A percentile compares a stretch with the other conserved stretches of the same genome.
Conservation (phyloP, 768 basidiomycete species). For the Suillus weaverae region DNA sequence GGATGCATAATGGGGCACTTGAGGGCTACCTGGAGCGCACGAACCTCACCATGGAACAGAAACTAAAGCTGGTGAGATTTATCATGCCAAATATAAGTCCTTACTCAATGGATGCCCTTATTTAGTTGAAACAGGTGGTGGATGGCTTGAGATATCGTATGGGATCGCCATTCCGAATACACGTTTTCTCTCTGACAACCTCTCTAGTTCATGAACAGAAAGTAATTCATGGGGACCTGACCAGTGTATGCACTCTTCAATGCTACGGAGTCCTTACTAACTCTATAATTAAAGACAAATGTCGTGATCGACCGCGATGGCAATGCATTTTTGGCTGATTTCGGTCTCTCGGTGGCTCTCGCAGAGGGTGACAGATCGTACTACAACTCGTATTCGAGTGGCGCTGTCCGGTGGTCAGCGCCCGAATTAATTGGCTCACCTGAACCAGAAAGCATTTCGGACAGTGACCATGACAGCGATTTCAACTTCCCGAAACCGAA, state of each 20-base stretch:
- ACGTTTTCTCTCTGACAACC: neutral
- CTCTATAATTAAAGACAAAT: neutral
- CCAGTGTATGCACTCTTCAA: neutral
- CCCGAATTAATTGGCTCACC: neutral
- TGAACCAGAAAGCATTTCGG: neutral
- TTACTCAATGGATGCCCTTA: neutral
- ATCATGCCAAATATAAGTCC: neutral
- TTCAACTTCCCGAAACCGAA: neutral
- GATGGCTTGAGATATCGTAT: neutral
- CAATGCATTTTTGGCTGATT: neutral
- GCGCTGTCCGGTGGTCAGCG: neutral
- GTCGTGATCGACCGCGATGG: neutral
- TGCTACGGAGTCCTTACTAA: neutral
- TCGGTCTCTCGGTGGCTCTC: neutral
- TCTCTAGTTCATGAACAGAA: neutral
- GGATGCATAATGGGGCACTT: slow-evolving; percentile 2
- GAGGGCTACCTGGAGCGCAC: neutral
- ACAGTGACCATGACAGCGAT: neutral
- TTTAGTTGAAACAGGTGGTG: neutral
- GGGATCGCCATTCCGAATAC: neutral
- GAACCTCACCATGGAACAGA: neutral
- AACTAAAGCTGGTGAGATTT: neutral
- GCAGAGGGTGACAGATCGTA: neutral
- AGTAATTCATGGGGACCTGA: neutral
- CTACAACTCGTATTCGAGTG: neutral